Base-by-base conservation (phyloP, 352 stramenopile species). In the Elongisporangium prolatum region DNA sequence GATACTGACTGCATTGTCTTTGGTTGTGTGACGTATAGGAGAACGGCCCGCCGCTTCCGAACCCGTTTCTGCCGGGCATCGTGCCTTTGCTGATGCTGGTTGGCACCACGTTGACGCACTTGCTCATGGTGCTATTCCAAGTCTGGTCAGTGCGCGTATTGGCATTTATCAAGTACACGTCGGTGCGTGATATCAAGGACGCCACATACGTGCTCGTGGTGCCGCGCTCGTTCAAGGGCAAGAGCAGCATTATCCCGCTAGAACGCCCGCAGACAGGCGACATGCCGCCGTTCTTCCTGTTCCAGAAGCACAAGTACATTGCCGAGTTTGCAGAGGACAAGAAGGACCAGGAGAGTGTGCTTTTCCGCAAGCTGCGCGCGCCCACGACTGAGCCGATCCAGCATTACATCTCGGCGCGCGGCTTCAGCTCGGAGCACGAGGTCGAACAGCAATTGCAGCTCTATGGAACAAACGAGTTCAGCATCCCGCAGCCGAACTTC, bases 401-500 rank as follows among this genome's bases (percentile, higher is more conserved):
- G 67, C 80, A 74, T 28, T 96, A 96, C 62, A 53, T 89, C 21
- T 67, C 74, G 3, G 64, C 71, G 22, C 61, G 44, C 8, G 86
- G 86, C 16, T 59, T 93, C 18, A 60, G 57, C 3, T 79, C 63
- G 8, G 81, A 83, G n/a, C 55, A 24, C 10, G 68, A 73, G 1
- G 71, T 85, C 5, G 65, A 77, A 37, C 21, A 52, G 17, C 70
- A 88, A 56, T 57, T 92, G 28, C 75, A 89, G 37, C 69, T 92
- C 24, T 84, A 90, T 56, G 95, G 93, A 50, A 84, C 84, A 54
- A 99, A 99, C 72, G 82, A 90, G 52, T 98, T 98, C 56, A 89
- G 88, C 60, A 98, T 99, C 61, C 91, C 96, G 48, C 80, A 98
- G 64, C 97, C 97, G 2, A 89, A 96, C 54, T 98, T 98, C 62